Evolutionary conservation across 1,284 basidiomycete genomes (phyloP), one percentile per base, ranked within the genome.

Genomic region (Sanghuangporus sanghuang): DNA sequence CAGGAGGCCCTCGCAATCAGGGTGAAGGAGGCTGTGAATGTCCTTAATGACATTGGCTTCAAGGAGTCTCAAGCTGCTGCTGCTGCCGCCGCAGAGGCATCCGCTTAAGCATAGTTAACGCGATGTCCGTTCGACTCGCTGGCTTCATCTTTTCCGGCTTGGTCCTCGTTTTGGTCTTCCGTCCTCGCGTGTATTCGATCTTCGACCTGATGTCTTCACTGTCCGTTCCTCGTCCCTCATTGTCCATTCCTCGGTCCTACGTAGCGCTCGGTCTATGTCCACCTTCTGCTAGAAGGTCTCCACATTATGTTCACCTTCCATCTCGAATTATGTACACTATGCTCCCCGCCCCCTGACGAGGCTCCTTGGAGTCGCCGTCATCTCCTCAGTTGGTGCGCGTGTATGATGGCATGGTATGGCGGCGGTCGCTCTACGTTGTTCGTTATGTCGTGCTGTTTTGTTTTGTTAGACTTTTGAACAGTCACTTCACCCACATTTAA

Each of bases 1-100:
- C 80, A 81, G 48, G 92, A 94, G 18, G 86, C 93, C 50, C 85
- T 98, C 80, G 84, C 85, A 72, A 78, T 81, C 76, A 98, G 98
- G 84, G 90, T 97, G 69, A 85, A 85, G 69, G 95, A 97, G 81
- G 95, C 95, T 32, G 80, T 95, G 64, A 73, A 77, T 62, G 93
- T 95, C 56, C 80, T 94, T 56, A 85, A 91, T 65, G 92, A 94
- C 70, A 93, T 87, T 77, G 74, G 85, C 69, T 80, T 82, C 76
- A 84, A 85, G 64, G 82, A 85, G 35, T 68, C 62, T 49, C 69
- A 71, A 56, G 64, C 66, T 44, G 62, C 42, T 36, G 42, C 32
- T 36, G 42, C 32, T 2, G 44, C 44, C 0, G 44, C 40, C n/a
- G 40, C 44, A n/a, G 44, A 46, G 21, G 44, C 16, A 7, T n/a